Base-by-base conservation (phyloP, 257 asterid species). In the Gentiana macrophylla region DNA sequence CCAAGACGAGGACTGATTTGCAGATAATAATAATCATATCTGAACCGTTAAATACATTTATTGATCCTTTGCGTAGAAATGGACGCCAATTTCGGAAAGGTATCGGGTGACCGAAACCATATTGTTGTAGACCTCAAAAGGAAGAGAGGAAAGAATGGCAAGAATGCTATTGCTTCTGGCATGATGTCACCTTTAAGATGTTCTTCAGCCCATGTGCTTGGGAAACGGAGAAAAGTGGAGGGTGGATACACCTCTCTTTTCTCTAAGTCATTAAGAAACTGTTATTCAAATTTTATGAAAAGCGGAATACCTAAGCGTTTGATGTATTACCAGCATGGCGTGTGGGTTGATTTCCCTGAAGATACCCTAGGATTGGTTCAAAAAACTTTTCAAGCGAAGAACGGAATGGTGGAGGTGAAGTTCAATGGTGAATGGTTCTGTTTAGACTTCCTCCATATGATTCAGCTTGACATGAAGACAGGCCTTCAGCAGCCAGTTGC, bases 361-460 rank as follows among this genome's bases (percentile, higher is more conserved):
- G 81, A 78, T 52, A 56, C 84, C 36, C 79, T 89, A 65, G 64
- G 66, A 15, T 59, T 65, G 70, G 72, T 82, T 53, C 84, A 78
- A 70, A 70, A 80, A 62, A 80, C 75, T 68, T 73, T 80, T 61
- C 67, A 68, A 59, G 46, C n/a, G n/a, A 77, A 81, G 78, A 89
- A 74, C 56, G 66, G 90, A 37, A 73, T 66, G 4, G 53, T 65
- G 35, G 95, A 89, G 77, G 76, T 86, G 53, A 82, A 73, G 57
- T 41, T 83, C 48, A 66, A 79, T 63, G 81, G 78, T 34, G 61
- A 66, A 56, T 58, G 43, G 59, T 54, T 77, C 63, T 71, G 71
- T 56, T 77, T 89, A 24, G 95, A 86, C 75, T 86, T 89, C 63
- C 52, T 86, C 66, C 92, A 77, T 60, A 86, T 86, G 97, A 67